Conservation (phyloP, 805 yeast genomes). For the Candida nanaspora region DNA sequence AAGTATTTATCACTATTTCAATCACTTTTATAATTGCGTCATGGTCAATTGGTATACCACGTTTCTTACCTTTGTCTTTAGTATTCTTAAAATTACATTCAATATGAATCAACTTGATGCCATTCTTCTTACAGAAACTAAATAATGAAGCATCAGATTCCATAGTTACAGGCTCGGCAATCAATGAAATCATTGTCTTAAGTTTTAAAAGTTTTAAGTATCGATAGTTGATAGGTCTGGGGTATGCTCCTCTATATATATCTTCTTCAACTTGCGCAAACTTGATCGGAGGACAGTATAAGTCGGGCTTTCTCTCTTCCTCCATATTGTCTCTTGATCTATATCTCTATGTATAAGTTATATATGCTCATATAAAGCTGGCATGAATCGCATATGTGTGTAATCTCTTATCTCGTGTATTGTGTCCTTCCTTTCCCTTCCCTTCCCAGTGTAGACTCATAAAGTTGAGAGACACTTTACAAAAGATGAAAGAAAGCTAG, state of each 20-base stretch:
- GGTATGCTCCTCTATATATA: conserved; percentile 81
- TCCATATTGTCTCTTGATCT: no score
- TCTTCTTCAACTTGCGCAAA: conserved; percentile 65
- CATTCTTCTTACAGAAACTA: conserved; percentile 43
- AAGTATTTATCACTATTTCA: conserved; percentile 51
- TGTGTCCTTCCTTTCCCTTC: no score
- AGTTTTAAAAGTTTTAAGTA: conserved; percentile 61
- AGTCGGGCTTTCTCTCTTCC: conserved; percentile 10
- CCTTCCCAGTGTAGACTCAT: no score
- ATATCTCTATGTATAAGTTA: no score
- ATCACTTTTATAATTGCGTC: conserved; percentile 53
- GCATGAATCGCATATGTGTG: no score
- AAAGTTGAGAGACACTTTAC: no score
- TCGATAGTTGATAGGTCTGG: conserved; percentile 64
- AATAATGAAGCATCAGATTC: conserved; percentile 44
- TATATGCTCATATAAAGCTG: no score
- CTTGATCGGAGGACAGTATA: conserved; percentile 66
- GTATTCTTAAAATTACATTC: conserved; percentile 45
- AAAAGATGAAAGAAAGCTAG: no score
- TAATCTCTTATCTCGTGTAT: no score
- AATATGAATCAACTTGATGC: conserved; percentile 62
- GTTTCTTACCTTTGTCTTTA: conserved; percentile 71
- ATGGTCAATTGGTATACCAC: conserved; percentile 75
- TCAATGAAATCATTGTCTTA: conserved; percentile 67
- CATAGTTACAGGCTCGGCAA: conserved; percentile 63